Conservation (phyloP, 2,329 filamentous ascomycete species). For the Nothopassalora personata region DNA sequence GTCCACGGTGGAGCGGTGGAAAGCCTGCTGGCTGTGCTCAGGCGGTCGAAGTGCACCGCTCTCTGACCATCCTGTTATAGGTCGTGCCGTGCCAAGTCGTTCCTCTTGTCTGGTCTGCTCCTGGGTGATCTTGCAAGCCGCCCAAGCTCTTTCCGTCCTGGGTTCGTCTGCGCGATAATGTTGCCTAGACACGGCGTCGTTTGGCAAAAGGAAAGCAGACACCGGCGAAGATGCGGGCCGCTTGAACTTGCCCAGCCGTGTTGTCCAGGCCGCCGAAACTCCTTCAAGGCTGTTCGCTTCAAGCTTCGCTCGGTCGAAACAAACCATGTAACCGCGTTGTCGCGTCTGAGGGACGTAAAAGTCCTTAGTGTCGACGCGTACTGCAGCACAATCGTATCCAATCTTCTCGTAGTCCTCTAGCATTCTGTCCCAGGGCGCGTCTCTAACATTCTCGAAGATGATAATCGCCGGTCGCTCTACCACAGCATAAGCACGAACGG, state of each 20-base stretch:
- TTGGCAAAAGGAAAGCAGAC: constrained; percentile 55
- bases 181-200: constrained; percentile 41
- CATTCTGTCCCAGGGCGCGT: constrained; percentile 54
- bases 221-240: constrained; percentile 58
- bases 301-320: constrained; percentile 33
- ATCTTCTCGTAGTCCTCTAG: constrained; percentile 41
- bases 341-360: constrained; percentile 64
- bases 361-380: constrained; percentile 61
- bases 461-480: constrained; percentile 57
- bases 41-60: constrained; percentile 50
- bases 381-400: constrained; percentile 51
- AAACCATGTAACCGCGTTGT: constrained; percentile 43
- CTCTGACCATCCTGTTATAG: constrained; percentile 56
- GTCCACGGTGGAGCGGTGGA: constrained; percentile 48
- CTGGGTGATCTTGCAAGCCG: constrained; percentile 56
- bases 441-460: constrained; percentile 65
- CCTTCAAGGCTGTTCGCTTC: not conserved
- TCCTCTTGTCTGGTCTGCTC: constrained; percentile 48
- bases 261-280: constrained; percentile 37
- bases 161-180: constrained; percentile 15
- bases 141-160: constrained; percentile 45
- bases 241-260: constrained; percentile 44
- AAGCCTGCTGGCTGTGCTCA: constrained; percentile 52
- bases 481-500: constrained; percentile 54
- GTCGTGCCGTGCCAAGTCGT: constrained; percentile 50